Base-by-base conservation (phyloP, 352 stramenopile genomes). In the Pythium monospermum region DNA sequence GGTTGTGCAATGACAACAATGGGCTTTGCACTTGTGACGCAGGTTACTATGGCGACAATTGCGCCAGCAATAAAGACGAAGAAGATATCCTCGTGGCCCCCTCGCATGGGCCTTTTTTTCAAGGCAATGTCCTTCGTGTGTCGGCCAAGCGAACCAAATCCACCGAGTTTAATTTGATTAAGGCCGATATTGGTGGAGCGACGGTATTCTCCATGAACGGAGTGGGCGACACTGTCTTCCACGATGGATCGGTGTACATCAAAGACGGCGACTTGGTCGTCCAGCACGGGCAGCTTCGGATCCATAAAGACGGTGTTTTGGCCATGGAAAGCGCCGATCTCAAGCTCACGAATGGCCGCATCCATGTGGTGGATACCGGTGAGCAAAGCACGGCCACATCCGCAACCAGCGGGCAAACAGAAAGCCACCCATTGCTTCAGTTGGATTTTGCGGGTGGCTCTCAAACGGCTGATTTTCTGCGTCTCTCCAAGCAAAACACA, bases 1-100 rank as follows among this genome's bases (percentile, higher is more conserved):
- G 74, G 1, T 32, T 73, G 4, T 89, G 78, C 51, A 83, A 80
- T 40, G 50, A 62, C 25, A 40, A 32, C 35, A 66, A 66, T 1
- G 77, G 78, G 1, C 46, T 85, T 12, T 91, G 81, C 23, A 68
- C 66, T 1, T 91, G 76, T 25, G 51, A 86, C 5, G 60, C 68
- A n/a, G 78, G 78, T 2, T 90, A 69, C 48, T 83, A 88, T 35
- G 78, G 76, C 11, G 76, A 88, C 37, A 66, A 83, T 51, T 89
- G 80, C 52, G 76, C 66, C 33, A 83, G 78, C 52, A 84, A 80
- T 30, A 64, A 69, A 26, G 74, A 91, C 48, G 66, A 78, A 23
- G 71, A 82, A 53, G 72, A 88, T 39, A 66, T 85, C n/a, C 41
- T 84, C 7, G 56, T 72, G 0, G 75, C 68, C 8, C 61, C 73